Evolutionary conservation across 495 filamentous ascomycete species (phyloP), one percentile per base, ranked within the genome.

Genomic region (Thermochaetoides thermophila): DNA sequence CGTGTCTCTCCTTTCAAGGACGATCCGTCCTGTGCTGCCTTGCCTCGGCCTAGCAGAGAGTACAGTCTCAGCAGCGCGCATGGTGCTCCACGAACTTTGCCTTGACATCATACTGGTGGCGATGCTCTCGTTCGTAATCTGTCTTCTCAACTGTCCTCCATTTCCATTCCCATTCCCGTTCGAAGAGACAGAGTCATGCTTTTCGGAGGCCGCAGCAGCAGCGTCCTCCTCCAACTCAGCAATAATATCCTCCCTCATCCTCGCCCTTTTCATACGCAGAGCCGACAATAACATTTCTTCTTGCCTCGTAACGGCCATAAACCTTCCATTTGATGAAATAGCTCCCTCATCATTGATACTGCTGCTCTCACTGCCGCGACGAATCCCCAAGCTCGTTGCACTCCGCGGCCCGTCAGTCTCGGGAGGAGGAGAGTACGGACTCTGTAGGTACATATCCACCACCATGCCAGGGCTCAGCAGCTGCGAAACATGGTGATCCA

Each of bases 251-350:
- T 82, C 74, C 0, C 74, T 73, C 64, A 91, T 80, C 18, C 72
- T 71, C 21, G 81, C 79, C 27, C 81, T 66, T 47, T 84, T 84
- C 43, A 71, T 56, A 21, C 85, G 68, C 68, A 94, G 75, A 10
- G 81, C 79, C 42, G 82, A 79, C 6, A 94, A 60, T 5, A 94
- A 60, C 48, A 79, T 72, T 47, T 84, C 78, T 50, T 94, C 85
- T 53, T 92, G 82, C 32, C 73, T 66, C 0, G 83, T 92, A 30
- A 92, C 83, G 1, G 80, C 77, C 71, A 94, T 89, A 24, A 89
- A 61, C 23, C 76, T 74, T 31, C 71, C 77, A 40, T 66, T 63
- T 17, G 46, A 42, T 15, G 37, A 34, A n/a, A n/a, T n/a, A n/a
- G n/a, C n/a, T n/a, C n/a, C n/a, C n/a, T n/a, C n/a, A 20, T 62